Conservation (phyloP, 176 grass and related monocot species). For the Triticum aestivum region IWGSC_CS_RefSeq_v2.1 NC_057806.1:284240253-284240752, state of each 20-base stretch:
- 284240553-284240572: conserved; percentile 51
- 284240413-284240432: conserved; percentile 30
- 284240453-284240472: conserved; percentile 13
- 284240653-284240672: conserved; percentile 46
- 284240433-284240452: conserved; percentile 29
- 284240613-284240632: conserved; percentile 44
- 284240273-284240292: conserved; percentile 43
- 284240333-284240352: conserved; percentile 35
- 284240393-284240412: background rate
- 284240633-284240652: conserved; percentile 53
- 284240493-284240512: conserved; percentile 36
- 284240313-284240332: conserved; percentile 40
- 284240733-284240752: conserved; percentile 43
- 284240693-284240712: conserved; percentile 35
- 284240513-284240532: conserved; percentile 61
- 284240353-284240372: conserved; percentile 49
- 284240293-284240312: conserved; percentile 42
- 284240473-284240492: conserved; percentile 30
- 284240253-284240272: conserved; percentile 33
- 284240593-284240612: conserved; percentile 46
- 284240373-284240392: conserved; percentile 31
- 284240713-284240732: conserved; percentile 47
- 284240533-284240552: conserved; percentile 45
- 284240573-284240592: conserved; percentile 34
- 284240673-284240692: conserved; percentile 38